Base-by-base conservation (phyloP, 2,329 filamentous ascomycete species). In the Pseudogymnoascus sp. region DNA sequence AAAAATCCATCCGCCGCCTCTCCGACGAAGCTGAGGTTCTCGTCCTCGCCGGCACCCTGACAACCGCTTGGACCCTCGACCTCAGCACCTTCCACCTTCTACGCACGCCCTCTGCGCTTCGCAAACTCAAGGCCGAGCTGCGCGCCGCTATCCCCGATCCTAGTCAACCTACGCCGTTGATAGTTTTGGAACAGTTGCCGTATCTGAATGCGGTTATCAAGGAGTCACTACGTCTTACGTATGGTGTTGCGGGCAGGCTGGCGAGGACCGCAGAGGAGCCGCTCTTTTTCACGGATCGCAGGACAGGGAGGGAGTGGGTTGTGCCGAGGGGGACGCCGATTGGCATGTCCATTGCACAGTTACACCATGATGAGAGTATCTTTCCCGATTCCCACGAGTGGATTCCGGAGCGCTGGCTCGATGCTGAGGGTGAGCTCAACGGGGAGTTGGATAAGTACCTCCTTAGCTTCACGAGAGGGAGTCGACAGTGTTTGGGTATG, bases 401-500 rank as follows among this genome's bases (percentile, higher is more conserved):
- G 61, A 59, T 64, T 2, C 77, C 77, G 0, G 74, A 78, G 44
- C 72, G 77, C 2, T 79, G 74, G 71, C 64, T 78, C 3, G 2
- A 59, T 11, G 17, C 13, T 2, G 17, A 59, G 2, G 57, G 57
- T 4, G n/a, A n/a, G 11, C 73, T 73, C 21, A 69, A 68, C 2
- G 71, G 71, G 47, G 65, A 68, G 1, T 62, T 77, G 0, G 73
- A 78, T 33, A 70, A 70, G 11, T 72, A 71, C 37, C 70, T 79
- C 37, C 68, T 78, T 10, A 61, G 74, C 2, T 80, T 79, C 63
- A 74, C 72, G 2, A 76, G 73, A 54, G 78, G 76, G 1, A 70
- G 71, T 5, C 66, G 77, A 9, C 69, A 69, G 13, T 80, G 78
- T 61, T 66, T 79, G 1, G 77, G 78, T 1, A 66, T 66, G 8